Conservation (phyloP, 2,329 filamentous ascomycete genomes). For the Aspergillus fijiensis region DNA sequence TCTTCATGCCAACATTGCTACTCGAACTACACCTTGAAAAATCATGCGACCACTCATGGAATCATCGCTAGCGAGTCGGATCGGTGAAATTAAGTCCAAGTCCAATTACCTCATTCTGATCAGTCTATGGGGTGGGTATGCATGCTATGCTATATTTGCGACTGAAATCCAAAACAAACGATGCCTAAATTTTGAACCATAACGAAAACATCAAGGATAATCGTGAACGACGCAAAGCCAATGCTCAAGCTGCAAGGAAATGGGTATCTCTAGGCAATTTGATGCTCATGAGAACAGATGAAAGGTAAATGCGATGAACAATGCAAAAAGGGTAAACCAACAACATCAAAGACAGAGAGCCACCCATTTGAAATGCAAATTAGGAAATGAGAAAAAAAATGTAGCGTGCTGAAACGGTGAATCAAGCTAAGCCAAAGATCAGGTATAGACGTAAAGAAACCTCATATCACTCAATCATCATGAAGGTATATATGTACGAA, state of each 20-base stretch:
- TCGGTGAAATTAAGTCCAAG: background rate
- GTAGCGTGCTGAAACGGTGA: background rate
- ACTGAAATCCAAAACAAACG: background rate
- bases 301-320: background rate
- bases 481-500: background rate
- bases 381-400: background rate
- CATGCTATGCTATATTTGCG: slow-evolving; percentile 5
- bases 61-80: background rate
- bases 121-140: background rate
- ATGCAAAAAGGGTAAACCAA: background rate
- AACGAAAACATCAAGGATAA: background rate
- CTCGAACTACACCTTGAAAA: background rate
- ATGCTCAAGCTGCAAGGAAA: slow-evolving; percentile 7
- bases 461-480: background rate
- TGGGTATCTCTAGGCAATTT: slow-evolving; percentile 13
- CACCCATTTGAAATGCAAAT: background rate
- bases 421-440: background rate
- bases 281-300: slow-evolving; percentile 11
- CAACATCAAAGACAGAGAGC: background rate
- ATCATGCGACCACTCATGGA: background rate
- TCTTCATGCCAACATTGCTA: too few species aligned
- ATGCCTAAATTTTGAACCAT: background rate
- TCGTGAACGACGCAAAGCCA: background rate
- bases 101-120: slow-evolving; percentile 4
- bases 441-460: background rate